Conservation (phyloP, 2,329 filamentous ascomycete species). For the Graphiopsis chlorocephala region DNA sequence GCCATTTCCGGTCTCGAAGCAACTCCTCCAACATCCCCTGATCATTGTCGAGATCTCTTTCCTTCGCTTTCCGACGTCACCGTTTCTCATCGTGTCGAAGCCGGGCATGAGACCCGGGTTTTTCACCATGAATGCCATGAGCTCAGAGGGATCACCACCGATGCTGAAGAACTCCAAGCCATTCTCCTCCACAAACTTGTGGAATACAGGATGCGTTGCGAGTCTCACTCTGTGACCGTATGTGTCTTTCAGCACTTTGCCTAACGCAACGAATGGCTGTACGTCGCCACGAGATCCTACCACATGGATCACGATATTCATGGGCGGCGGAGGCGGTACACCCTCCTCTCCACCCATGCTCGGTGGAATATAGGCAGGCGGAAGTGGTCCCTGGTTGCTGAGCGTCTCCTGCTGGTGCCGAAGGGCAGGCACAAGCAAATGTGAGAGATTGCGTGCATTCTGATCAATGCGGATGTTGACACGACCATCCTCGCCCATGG, state of each 20-base stretch:
- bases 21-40: constrained; percentile 83
- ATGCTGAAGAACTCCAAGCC: constrained; percentile 53
- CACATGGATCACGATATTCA: constrained; percentile 51
- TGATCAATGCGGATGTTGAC: constrained; percentile 78
- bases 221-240: constrained; percentile 49
- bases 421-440: constrained; percentile 65
- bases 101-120: constrained; percentile 83
- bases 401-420: constrained; percentile 52
- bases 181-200: constrained; percentile 49
- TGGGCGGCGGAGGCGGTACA: constrained; percentile 49
- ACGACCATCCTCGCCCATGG: constrained; percentile 63
- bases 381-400: constrained; percentile 49
- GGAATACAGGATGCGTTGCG: constrained; percentile 50
- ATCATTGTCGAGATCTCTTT: constrained; percentile 75
- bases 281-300: constrained; percentile 51
- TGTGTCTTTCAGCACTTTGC: constrained; percentile 49
- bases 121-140: constrained; percentile 83
- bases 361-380: constrained; percentile 70
- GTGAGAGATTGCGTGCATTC: constrained; percentile 62
- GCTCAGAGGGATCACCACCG: constrained; percentile 48
- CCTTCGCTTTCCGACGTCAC: constrained; percentile 72
- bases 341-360: constrained; percentile 64
- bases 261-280: constrained; percentile 50
- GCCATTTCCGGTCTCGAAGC: constrained; percentile 75
- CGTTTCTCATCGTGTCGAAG: constrained; percentile 70